Conservation (phyloP, 2,329 filamentous ascomycete species). For the Fusarium acutatum region DNA sequence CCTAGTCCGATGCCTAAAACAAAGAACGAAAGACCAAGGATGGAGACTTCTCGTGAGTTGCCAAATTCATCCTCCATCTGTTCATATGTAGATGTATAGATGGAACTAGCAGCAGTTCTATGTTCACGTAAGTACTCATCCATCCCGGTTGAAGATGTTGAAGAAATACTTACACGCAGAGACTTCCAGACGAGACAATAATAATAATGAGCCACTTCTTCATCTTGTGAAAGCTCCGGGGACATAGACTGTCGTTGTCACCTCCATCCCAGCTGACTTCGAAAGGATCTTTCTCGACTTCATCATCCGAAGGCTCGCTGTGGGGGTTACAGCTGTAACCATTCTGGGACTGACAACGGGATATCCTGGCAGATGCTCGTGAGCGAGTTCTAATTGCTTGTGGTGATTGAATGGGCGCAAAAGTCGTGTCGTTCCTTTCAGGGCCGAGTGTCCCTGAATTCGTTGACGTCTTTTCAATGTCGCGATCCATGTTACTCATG, state of each 20-base stretch:
- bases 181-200: conserved; percentile 76
- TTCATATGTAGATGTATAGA: conserved; percentile 84
- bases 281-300: conserved; percentile 58
- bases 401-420: conserved; percentile 22
- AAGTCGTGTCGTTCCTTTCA: neutral
- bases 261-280: conserved; percentile 79
- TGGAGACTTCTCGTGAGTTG: conserved; percentile 75
- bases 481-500: conserved; percentile 30
- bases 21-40: conserved; percentile 82
- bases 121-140: neutral
- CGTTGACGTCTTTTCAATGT: conserved; percentile 38
- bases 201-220: conserved; percentile 83
- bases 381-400: conserved; percentile 9
- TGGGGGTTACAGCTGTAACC: conserved; percentile 52
- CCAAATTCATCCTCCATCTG: conserved; percentile 81
- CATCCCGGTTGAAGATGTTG: neutral
- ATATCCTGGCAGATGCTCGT: conserved; percentile 14
- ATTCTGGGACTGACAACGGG: conserved; percentile 52
- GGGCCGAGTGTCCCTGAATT: conserved; percentile 2
- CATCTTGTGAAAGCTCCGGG: conserved; percentile 70
- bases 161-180: conserved; percentile 78
- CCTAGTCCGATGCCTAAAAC: conserved; percentile 77
- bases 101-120: conserved; percentile 85
- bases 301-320: neutral
- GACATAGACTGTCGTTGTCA: conserved; percentile 77